Evolutionary conservation across 2,329 filamentous ascomycete genomes (phyloP).

Genomic region (Fusarium ambrosium): DNA sequence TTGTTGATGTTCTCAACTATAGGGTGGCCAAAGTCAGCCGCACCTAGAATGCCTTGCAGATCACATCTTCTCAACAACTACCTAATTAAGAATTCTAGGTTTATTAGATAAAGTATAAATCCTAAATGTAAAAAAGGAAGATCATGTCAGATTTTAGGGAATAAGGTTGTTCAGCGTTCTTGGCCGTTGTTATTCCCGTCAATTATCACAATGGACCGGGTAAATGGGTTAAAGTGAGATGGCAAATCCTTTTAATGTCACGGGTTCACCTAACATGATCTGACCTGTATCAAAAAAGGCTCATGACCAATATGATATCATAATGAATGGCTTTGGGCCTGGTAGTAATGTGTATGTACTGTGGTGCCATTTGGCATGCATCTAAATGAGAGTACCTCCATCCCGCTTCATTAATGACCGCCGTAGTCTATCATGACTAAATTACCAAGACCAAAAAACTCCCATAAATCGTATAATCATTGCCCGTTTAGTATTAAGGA

Average conservation of each 20-base stretch:
- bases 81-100: not conserved
- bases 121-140: not conserved
- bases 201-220: not conserved
- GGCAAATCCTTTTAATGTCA: not conserved
- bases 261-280: not conserved
- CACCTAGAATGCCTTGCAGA: not conserved
- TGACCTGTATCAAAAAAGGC: not conserved
- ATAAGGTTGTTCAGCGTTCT: not conserved
- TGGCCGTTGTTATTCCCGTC: not conserved
- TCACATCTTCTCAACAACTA: not conserved
- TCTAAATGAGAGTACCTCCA: not conserved
- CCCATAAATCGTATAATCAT: accelerated
- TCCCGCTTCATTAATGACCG: not conserved
- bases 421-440: not conserved
- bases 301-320: not conserved
- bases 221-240: not conserved
- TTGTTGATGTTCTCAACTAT: not conserved
- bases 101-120: not conserved
- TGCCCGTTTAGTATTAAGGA: constrained; percentile 9
- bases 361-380: not conserved
- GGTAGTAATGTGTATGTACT: not conserved
- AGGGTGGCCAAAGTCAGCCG: not conserved
- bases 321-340: not conserved
- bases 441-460: not conserved
- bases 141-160: not conserved